Percentiles rank a stretch among this genome's conserved stretches.
phyloP scores from a whole-genome alignment of 257 asterid genomes.

The Solanum megistacrolobum region DNA sequence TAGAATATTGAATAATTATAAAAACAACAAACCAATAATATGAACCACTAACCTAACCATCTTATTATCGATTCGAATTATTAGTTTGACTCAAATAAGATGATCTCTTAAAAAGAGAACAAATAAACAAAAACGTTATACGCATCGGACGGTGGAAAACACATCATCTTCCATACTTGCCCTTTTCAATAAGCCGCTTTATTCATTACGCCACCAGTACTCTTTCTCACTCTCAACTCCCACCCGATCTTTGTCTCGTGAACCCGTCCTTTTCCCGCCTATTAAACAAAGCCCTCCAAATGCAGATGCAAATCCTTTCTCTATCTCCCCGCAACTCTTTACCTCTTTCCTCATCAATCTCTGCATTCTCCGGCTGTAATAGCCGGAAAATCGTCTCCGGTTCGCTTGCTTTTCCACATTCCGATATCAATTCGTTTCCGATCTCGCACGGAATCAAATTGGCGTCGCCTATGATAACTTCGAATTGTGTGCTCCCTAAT shows the following conservation, averaged over 20 bases:
- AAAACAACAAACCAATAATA: too few species aligned
- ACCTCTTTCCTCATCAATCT: slow-evolving; percentile 9
- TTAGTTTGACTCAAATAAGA: background rate
- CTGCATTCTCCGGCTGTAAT: slow-evolving; percentile 1
- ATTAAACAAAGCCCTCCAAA: background rate
- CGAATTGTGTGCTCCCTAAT: slow-evolving; percentile 17
- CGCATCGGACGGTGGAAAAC: background rate
- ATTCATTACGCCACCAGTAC: background rate
- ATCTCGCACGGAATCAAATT: slow-evolving; percentile 21
- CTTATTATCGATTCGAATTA: too few species aligned
- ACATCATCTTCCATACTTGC: background rate
- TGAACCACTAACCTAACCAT: background rate
- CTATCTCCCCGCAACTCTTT: slow-evolving; percentile 13
- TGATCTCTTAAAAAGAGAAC: too few species aligned
- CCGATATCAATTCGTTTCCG: background rate
- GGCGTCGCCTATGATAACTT: background rate
- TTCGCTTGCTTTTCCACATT: background rate
- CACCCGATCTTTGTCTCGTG: background rate
- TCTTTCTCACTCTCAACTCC: background rate
- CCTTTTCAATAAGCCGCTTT: background rate
- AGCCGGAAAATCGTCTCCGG: background rate
- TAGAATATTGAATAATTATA: too few species aligned
- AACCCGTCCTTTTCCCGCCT: slow-evolving; percentile 1
- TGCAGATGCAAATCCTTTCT: slow-evolving; percentile 24
- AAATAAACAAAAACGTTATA: background rate